Evolutionary conservation across 495 filamentous ascomycete genomes (phyloP).

Genomic region (Aspergillus indologenus): DNA sequence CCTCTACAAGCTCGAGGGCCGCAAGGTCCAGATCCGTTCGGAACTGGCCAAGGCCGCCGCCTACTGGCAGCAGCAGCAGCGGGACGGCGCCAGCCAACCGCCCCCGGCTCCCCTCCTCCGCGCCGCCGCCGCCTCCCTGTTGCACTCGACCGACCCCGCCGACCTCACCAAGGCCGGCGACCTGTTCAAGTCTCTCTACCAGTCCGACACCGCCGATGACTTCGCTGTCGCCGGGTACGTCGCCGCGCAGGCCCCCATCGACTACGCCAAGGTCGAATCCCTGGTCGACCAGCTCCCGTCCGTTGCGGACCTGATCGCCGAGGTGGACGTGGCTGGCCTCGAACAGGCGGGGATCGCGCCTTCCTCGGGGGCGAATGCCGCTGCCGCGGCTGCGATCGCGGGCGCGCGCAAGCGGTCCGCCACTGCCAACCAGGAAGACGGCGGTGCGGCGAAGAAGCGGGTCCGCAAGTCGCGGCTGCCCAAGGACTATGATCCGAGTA

Average conservation of each 20-base stretch:
- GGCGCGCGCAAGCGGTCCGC: slow-evolving; percentile 54
- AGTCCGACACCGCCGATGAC: slow-evolving; percentile 59
- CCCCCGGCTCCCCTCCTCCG: slow-evolving; percentile 63
- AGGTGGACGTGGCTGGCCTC: slow-evolving; percentile 65
- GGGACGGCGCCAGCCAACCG: slow-evolving; percentile 29
- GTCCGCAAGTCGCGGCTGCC: slow-evolving; percentile 67
- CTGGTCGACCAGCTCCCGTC: slow-evolving; percentile 63
- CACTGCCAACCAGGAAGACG: slow-evolving; percentile 46
- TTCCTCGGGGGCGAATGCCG: slow-evolving; percentile 41
- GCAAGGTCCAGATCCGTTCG: slow-evolving; percentile 65
- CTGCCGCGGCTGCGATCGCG: slow-evolving; percentile 37
- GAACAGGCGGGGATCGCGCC: slow-evolving; percentile 73
- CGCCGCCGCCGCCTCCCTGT: slow-evolving; percentile 74
- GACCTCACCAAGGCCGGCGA: slow-evolving; percentile 68
- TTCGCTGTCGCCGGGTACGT: slow-evolving; percentile 75
- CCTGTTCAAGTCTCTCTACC: slow-evolving; percentile 67
- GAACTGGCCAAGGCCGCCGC: slow-evolving; percentile 77
- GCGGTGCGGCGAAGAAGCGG: slow-evolving; percentile 53
- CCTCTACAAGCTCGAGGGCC: slow-evolving; percentile 74
- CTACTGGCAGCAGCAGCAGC: slow-evolving; percentile 67
- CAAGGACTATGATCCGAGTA: slow-evolving; percentile 72
- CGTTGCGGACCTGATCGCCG: slow-evolving; percentile 60
- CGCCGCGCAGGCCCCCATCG: slow-evolving; percentile 71
- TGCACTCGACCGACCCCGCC: slow-evolving; percentile 64
- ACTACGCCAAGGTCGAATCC: slow-evolving; percentile 56